Conservation (phyloP, 768 basidiomycete species). For the Pleurotus salmoneostramineus region DNA sequence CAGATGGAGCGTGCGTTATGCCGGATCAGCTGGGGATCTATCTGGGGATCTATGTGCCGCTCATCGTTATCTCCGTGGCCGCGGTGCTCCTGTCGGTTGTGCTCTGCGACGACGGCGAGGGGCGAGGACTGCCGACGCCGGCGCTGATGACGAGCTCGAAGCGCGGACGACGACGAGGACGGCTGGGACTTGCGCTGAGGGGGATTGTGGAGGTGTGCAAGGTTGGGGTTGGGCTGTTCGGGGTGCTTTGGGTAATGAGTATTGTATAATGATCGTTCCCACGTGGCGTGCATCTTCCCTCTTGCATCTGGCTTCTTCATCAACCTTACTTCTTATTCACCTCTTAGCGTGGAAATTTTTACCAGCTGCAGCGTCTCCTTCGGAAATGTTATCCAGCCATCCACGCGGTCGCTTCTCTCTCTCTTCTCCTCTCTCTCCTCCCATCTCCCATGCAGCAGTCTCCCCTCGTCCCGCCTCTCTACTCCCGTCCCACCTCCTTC, state of each 20-base stretch:
- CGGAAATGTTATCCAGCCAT: slow-evolving; percentile 6
- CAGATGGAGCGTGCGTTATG: slow-evolving; percentile 69
- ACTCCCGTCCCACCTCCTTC: slow-evolving; percentile 11
- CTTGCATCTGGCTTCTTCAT: neutral
- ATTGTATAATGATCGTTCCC: no score
- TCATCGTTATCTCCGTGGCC: slow-evolving; percentile 56
- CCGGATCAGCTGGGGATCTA: slow-evolving; percentile 86
- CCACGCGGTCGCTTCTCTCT: neutral
- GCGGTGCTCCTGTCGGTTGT: slow-evolving; percentile 25
- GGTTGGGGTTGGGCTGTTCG: no score
- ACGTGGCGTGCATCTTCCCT: no score
- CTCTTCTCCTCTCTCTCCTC: neutral
- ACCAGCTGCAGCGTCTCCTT: slow-evolving; percentile 6
- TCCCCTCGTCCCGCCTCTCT: slow-evolving; percentile 12
- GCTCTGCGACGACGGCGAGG: neutral
- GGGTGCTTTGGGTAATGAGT: no score
- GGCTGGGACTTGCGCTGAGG: no score
- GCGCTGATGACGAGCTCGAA: neutral
- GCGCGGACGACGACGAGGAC: neutral
- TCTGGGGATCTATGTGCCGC: slow-evolving; percentile 64
- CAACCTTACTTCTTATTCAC: slow-evolving; percentile 3
- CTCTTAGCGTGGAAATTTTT: slow-evolving; percentile 9
- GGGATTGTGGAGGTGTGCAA: no score
- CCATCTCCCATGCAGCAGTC: neutral
- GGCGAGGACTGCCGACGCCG: neutral